Evolutionary conservation across 805 yeast genomes (phyloP).

Genomic region (Candida sanyiensis): DNA sequence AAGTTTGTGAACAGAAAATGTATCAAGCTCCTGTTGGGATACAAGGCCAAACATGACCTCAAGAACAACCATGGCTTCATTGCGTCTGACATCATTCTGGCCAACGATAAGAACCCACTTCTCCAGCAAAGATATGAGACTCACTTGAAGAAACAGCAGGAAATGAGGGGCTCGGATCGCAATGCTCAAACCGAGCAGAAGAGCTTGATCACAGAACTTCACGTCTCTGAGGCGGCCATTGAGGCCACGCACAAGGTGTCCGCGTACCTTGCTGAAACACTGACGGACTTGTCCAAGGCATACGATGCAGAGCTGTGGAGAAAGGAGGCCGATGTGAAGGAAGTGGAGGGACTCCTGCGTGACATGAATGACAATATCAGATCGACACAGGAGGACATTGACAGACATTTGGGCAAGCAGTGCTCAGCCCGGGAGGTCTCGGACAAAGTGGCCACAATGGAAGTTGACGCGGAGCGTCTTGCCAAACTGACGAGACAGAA

Average conservation of each 20-base stretch:
- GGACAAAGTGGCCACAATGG: slow-evolving; percentile 9
- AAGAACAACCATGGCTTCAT: slow-evolving; percentile 30
- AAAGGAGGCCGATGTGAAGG: slow-evolving; percentile 48
- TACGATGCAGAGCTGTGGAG: slow-evolving; percentile 51
- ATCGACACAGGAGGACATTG: slow-evolving; percentile 23
- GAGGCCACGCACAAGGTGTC: slow-evolving; percentile 47
- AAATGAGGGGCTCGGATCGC: slow-evolving; percentile 10
- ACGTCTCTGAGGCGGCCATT: slow-evolving; percentile 48
- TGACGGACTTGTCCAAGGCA: slow-evolving; percentile 40
- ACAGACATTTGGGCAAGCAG: slow-evolving; percentile 21
- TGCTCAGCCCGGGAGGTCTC: slow-evolving; percentile 13
- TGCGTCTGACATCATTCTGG: slow-evolving; percentile 25
- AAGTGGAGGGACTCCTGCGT: slow-evolving; percentile 39
- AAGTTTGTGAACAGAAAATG: slow-evolving; percentile 50
- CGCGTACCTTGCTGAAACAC: slow-evolving; percentile 43
- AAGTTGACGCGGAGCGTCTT: slow-evolving; percentile 20
- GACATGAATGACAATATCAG: slow-evolving; percentile 39
- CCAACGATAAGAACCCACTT: slow-evolving; percentile 21
- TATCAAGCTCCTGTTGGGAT: slow-evolving; percentile 42
- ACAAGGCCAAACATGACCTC: slow-evolving; percentile 42
- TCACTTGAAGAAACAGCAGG: slow-evolving; percentile 17
- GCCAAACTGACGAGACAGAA: slow-evolving; percentile 18
- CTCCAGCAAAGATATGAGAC: slow-evolving; percentile 22
- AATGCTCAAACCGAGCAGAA: not conserved
- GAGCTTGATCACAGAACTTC: slow-evolving; percentile 29